Base-by-base conservation (phyloP, 305 asterid species). In the Fraxinus latifolia region DNA sequence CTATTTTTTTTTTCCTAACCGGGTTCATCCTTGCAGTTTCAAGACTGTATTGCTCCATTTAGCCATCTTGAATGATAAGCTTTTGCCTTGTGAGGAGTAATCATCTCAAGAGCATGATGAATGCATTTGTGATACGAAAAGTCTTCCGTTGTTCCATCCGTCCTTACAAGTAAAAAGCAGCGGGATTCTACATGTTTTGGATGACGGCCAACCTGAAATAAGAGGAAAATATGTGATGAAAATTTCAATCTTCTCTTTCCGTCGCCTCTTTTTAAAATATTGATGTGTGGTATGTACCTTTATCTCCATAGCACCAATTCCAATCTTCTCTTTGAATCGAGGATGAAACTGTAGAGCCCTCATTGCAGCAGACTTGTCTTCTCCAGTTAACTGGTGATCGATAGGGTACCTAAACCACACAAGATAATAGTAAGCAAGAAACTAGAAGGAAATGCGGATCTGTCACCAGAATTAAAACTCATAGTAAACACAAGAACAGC, bases 81-180 rank as follows among this genome's bases (percentile, higher is more conserved):
- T 72, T 86, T 88, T 15, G 89, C 91, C 84, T 79, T 89, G 1
- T 86, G 72, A 8, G 93, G 93, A n/a, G 89, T 86, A 3, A 91
- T 83, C 25, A 86, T 37, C 86, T 89, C 86, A 33, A 91, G 82
- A 65, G 97, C 97, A 67, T 85, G 85, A 79, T 86, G 84, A 4
- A 95, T 83, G 81, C 97, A 91, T 87, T 95, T 95, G 86, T 87
- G 89, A 74, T 93, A 95, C 0, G 99, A 95, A 77, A 95, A 92
- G 84, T 95, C 99, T 84, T 92, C 99, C 55, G 85, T 91, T 0
- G 95, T 87, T 79, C 94, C 97, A 84, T 95, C 97, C 15, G 85
- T 83, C 76, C 95, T 89, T 11, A 91, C 90, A 89, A 93, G 50
- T 82, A 91, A 50, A 84, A 95, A 93, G 82, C 99, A 95, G 31